A percentile compares a stretch with the other conserved stretches of the same genome.
Evolutionary conservation across 2,329 filamentous ascomycete species (phyloP).

Genomic region (Coniella lustricola): DNA sequence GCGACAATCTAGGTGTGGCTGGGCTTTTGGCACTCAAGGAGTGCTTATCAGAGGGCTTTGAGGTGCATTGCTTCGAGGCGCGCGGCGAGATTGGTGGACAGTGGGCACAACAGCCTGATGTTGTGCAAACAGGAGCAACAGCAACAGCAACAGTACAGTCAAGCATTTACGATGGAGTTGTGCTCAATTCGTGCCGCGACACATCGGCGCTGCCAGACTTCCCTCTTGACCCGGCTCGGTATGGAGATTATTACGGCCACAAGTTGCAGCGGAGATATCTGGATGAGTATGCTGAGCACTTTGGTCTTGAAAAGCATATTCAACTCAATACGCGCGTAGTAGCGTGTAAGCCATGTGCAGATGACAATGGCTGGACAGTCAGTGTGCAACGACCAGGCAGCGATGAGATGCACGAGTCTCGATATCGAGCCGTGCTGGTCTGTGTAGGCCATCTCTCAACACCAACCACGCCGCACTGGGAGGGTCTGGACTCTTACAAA

Average conservation of each 20-base stretch:
- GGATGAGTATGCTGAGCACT: constrained; percentile 30
- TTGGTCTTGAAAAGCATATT: constrained; percentile 28
- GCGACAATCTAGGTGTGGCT: constrained; percentile 23
- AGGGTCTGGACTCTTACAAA: constrained; percentile 26
- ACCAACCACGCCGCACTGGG: constrained; percentile 27
- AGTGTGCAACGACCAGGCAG: constrained; percentile 16
- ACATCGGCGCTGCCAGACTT: constrained; percentile 33
- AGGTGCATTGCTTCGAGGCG: constrained; percentile 29
- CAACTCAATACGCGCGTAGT: constrained; percentile 27
- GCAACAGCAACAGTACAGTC: constrained; percentile 18
- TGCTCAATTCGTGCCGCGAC: constrained; percentile 31
- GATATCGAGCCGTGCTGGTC: constrained; percentile 28
- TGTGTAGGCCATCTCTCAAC: constrained; percentile 26
- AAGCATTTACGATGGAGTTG: constrained; percentile 29
- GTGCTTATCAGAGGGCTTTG: constrained; percentile 29
- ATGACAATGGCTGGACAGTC: constrained; percentile 27
- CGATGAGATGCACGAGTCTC: constrained; percentile 18
- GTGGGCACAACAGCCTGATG: constrained; percentile 30
- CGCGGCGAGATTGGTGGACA: constrained; percentile 29
- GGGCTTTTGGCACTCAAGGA: constrained; percentile 32
- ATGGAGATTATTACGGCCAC: constrained; percentile 31
- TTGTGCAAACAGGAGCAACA: constrained; percentile 10
- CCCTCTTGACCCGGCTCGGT: constrained; percentile 30
- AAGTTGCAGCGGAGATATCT: constrained; percentile 28
- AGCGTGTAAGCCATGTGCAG: constrained; percentile 22